Base-by-base conservation (phyloP, 1,139 yeast species). In the Candida dubliniensis region DNA sequence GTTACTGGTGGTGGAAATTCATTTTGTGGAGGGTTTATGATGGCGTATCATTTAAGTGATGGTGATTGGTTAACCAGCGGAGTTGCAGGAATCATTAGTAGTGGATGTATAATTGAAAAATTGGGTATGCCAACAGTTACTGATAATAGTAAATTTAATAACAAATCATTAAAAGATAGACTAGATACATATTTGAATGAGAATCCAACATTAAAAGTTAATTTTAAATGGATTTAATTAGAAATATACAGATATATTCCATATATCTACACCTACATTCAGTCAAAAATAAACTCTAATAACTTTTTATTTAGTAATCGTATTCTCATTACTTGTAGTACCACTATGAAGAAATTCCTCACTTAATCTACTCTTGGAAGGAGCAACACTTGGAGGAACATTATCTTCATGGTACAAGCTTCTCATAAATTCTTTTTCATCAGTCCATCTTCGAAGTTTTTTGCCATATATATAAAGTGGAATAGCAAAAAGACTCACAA, bases 1-100 rank as follows among this genome's bases (percentile, higher is more conserved):
- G 96, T 96, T 0, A 91, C 97, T 0, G 98, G 98, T 0, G 96
- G 96, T 2, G 98, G 98, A 0, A 91, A 91, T 59, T 74, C 95
- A 0, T 90, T 85, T 61, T 79, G 93, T 47, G 97, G 97, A 0
- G 96, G 85, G 0, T 81, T 87, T 55, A 76, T 84, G 10, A 70
- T 84, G 5, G 95, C 84, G 0, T 79, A 76, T 49, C 64, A 68
- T 1, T 57, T 82, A 36, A 67, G 77, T 29, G 48, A 56, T 1
- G 70, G 75, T 0, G 78, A 85, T 58, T 69, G 86, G 69, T 57
- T 63, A 0, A 57, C 69, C 2, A 89, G 84, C 1, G 82, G 84
- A 2, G 66, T 85, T 0, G 79, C 80, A 56, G 97, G 91, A 0
- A 86, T 81, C 47, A 67, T 90, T 3, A 89, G 86, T 0, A 88